Evolutionary conservation across 306 rosid genomes (phyloP).

Genomic region (Dryas octopetala): DNA sequence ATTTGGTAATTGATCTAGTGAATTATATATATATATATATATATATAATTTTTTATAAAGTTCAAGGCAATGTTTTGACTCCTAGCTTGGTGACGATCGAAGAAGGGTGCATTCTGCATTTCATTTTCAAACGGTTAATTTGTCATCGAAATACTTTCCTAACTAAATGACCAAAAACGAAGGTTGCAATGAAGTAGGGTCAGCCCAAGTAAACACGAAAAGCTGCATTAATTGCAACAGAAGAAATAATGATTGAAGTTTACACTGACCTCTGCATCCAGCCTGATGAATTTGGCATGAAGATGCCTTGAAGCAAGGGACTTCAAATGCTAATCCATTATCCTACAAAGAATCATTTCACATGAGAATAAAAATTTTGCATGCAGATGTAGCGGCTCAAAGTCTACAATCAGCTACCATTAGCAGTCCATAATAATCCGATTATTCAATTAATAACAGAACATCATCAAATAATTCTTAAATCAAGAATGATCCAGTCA

Average conservation of each 20-base stretch:
- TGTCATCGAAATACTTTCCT: not conserved
- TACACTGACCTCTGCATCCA: slow-evolving; percentile 83
- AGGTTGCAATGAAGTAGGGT: not conserved
- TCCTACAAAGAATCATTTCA: slow-evolving; percentile 48
- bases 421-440: too few relatives aligned
- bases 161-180: not conserved
- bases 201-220: not conserved
- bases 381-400: too few relatives aligned
- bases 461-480: too few relatives aligned
- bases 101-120: slow-evolving; percentile 11
- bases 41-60: too few relatives aligned
- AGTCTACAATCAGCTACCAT: too few relatives aligned
- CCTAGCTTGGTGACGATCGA: too few relatives aligned
- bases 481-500: too few relatives aligned
- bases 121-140: not conserved
- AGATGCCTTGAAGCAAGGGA: slow-evolving; percentile 61
- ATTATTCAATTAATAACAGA: too few relatives aligned
- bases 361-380: too few relatives aligned
- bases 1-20: too few relatives aligned
- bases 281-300: slow-evolving; percentile 75
- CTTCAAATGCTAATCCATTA: slow-evolving; percentile 89
- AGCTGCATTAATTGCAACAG: not conserved
- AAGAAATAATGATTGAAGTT: slow-evolving; percentile 5
- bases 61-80: too few relatives aligned
- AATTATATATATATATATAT: too few relatives aligned